These are phyloP conservation scores for Fusarium redolens DNA, from an alignment of 2,329 filamentous ascomycete species.

Conservation along the genomic window DNA sequence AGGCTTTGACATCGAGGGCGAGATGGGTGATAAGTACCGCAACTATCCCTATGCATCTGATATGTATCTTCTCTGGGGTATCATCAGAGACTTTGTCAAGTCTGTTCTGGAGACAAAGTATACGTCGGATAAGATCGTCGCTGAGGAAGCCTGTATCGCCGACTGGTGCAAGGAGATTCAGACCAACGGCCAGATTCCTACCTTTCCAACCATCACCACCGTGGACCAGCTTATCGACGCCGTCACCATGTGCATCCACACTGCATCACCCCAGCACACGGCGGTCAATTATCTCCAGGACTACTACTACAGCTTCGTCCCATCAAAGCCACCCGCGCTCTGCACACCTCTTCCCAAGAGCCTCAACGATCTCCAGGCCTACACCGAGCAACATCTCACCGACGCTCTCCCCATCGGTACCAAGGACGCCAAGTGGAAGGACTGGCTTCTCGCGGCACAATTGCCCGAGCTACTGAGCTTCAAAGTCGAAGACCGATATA, in stretches of 20 bases:
- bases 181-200: conserved; percentile 6
- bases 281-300: conserved; percentile 36
- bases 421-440: conserved; percentile 28
- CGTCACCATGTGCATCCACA: conserved; percentile 36
- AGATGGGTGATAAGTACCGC: conserved; percentile 21
- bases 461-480: conserved; percentile 25
- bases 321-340: conserved; percentile 27
- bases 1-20: conserved; percentile 20
- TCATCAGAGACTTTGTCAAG: conserved; percentile 24
- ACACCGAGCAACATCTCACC: conserved; percentile 25
- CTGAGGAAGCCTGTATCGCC: neutral
- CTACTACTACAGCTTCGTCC: conserved; percentile 36
- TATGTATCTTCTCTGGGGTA: conserved; percentile 14
- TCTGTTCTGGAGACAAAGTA: conserved; percentile 24
- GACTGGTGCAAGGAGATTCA: conserved; percentile 30
- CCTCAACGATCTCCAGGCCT: conserved; percentile 2
- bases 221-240: conserved; percentile 30
- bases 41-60: conserved; percentile 30
- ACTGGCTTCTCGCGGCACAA: conserved; percentile 25
- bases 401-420: conserved; percentile 25
- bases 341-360: conserved; percentile 11
- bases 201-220: conserved; percentile 28
- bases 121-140: neutral
- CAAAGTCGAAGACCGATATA: conserved; percentile 28
- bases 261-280: conserved; percentile 24